Conservation (phyloP, 202 grass and related monocot species). For the Zizania palustris region DNA sequence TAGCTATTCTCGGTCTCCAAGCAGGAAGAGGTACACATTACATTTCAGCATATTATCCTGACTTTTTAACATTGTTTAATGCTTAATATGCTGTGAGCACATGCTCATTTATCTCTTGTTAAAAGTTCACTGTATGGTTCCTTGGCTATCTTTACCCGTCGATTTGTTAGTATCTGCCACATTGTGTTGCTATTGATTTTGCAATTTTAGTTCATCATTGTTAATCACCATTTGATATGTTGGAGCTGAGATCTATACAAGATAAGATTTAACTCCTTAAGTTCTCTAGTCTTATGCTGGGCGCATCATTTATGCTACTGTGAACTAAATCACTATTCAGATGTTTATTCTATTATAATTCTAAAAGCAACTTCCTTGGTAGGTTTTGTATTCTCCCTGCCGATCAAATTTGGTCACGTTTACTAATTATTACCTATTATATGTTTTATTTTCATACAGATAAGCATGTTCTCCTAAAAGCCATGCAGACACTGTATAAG, state of each 20-base stretch:
- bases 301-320: background rate
- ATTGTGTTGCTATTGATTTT: background rate
- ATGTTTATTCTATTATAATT: conserved; percentile 7
- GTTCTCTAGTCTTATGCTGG: background rate
- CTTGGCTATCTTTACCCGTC: background rate
- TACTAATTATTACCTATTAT: background rate
- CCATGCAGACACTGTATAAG: background rate
- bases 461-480: conserved; percentile 7
- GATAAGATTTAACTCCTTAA: too few species aligned
- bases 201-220: conserved; percentile 1
- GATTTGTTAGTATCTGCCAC: conserved; percentile 6
- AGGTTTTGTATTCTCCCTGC: conserved; percentile 1
- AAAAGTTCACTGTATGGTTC: background rate
- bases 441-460: conserved; percentile 13
- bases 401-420: background rate
- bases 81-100: conserved; percentile 23
- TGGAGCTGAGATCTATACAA: conserved; percentile 18
- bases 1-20: conserved; percentile 75
- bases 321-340: background rate
- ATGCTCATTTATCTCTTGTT: background rate
- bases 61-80: conserved; percentile 23
- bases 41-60: conserved; percentile 16
- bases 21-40: conserved; percentile 63
- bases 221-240: conserved; percentile 6
- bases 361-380: conserved; percentile 23